Evolutionary conservation across 768 basidiomycete species (phyloP).

Genomic region (Coprinellus micaceus): DNA sequence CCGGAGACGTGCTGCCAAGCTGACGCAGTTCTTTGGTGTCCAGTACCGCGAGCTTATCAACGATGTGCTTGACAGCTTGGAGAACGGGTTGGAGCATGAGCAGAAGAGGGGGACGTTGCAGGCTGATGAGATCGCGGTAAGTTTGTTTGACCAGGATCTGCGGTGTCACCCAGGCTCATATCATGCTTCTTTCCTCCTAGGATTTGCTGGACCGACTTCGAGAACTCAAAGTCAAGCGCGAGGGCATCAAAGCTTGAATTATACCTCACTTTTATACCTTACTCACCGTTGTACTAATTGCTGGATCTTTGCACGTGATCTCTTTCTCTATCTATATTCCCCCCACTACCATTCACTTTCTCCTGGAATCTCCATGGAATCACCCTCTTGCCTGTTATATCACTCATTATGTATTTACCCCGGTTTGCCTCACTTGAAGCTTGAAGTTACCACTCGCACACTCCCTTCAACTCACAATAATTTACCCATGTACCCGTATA

Average conservation of each 20-base stretch:
- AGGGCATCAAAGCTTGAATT: conserved; percentile 17
- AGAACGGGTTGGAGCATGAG: conserved; percentile 70
- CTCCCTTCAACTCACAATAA: not conserved
- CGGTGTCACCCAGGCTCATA: conserved; percentile 5
- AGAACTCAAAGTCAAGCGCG: conserved; percentile 51
- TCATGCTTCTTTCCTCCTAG: conserved; percentile 25
- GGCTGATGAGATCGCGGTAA: conserved; percentile 69
- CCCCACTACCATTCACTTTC: conserved; percentile 1
- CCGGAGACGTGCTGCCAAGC: conserved; percentile 73
- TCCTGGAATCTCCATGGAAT: not conserved
- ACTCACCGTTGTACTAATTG: not conserved
- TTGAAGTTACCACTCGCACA: not conserved
- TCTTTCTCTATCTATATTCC: conserved; percentile 7
- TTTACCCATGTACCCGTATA: conserved; percentile 2
- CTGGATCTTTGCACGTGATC: too few relatives aligned
- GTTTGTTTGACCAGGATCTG: too few relatives aligned
- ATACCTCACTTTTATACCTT: too few relatives aligned
- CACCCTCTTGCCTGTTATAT: not conserved
- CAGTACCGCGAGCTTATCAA: conserved; percentile 74
- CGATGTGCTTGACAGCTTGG: conserved; percentile 79
- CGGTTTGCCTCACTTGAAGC: not conserved
- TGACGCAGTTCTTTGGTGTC: conserved; percentile 85
- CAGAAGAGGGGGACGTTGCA: conserved; percentile 56
- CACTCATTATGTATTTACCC: not conserved
- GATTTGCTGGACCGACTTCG: conserved; percentile 54